A percentile compares a stretch with the other conserved stretches of the same genome.
Evolutionary conservation across 78 protist species (phyloP).

Genomic region (Isochrysis galbana): DNA sequence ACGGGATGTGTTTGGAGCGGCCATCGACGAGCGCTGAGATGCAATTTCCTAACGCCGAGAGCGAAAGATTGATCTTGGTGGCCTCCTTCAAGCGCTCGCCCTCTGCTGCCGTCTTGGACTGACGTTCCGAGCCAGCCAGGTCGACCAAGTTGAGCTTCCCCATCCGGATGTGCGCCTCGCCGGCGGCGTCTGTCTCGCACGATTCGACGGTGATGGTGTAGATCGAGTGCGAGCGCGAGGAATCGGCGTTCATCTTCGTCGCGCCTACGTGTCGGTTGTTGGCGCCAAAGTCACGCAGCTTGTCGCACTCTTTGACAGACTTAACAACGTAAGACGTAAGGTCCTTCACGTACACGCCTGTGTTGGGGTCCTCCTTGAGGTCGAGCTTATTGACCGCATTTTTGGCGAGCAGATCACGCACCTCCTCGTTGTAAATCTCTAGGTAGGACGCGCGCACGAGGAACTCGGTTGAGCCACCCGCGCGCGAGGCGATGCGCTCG

Average conservation of each 20-base stretch:
- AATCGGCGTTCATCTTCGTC: constrained; percentile 74
- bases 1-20: constrained; percentile 73
- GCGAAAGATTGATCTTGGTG: constrained; percentile 79
- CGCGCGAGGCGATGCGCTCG: neutral
- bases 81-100: constrained; percentile 81
- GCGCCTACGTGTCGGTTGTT: constrained; percentile 69
- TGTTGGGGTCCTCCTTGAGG: constrained; percentile 51
- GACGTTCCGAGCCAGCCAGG: constrained; percentile 89
- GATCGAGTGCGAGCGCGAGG: constrained; percentile 72
- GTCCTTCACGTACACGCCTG: constrained; percentile 61
- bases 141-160: constrained; percentile 86
- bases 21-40: constrained; percentile 78
- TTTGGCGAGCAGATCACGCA: constrained; percentile 73
- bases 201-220: constrained; percentile 54
- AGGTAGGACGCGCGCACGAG: constrained; percentile 66
- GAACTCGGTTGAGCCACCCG: constrained; percentile 22
- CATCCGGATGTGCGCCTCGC: constrained; percentile 13
- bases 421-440: constrained; percentile 78
- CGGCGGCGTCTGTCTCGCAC: constrained; percentile 14
- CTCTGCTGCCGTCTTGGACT: constrained; percentile 68
- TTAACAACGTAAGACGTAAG: constrained; percentile 53
- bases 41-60: constrained; percentile 79
- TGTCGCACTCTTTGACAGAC: constrained; percentile 40
- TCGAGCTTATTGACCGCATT: constrained; percentile 49
- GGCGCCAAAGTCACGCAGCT: constrained; percentile 60